These are phyloP conservation scores for Chaetomium tenue DNA, from an alignment of 495 filamentous ascomycete genomes.

Conservation along the genomic window DNA sequence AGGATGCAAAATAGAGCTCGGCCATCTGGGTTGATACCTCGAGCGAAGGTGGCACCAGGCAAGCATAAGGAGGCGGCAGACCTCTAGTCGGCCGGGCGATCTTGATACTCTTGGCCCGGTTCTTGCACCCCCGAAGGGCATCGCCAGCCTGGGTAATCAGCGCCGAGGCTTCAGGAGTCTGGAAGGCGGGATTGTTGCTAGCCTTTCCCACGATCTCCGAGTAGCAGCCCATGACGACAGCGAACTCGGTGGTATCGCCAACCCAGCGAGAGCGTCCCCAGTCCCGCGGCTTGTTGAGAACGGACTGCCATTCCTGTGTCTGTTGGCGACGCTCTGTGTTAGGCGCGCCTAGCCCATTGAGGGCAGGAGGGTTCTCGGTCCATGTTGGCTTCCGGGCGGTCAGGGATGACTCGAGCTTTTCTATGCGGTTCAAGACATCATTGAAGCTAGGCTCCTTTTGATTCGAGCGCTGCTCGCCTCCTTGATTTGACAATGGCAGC, in stretches of 20 bases:
- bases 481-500: not conserved
- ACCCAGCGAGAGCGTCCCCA: slow-evolving; percentile 2
- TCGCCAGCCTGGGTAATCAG: not conserved
- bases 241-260: not conserved
- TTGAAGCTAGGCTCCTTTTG: not conserved
- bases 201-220: not conserved
- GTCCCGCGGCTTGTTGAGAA: slow-evolving; percentile 3
- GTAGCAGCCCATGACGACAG: slow-evolving; percentile 4
- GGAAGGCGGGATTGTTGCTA: not conserved
- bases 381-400: not conserved
- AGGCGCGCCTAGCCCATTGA: not conserved
- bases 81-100: not conserved
- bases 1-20: slow-evolving; percentile 2
- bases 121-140: not conserved
- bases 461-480: not conserved
- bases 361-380: not conserved
- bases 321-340: not conserved
- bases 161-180: not conserved
- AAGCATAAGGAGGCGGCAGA: not conserved
- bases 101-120: slow-evolving; percentile 5
- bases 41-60: not conserved
- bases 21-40: not conserved
- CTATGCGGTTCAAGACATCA: not conserved
- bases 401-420: not conserved
- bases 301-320: not conserved